A percentile compares a stretch with the other conserved stretches of the same genome.
phyloP scores from a whole-genome alignment of 2,329 filamentous ascomycete genomes.

The Ascochyta lentis region DNA sequence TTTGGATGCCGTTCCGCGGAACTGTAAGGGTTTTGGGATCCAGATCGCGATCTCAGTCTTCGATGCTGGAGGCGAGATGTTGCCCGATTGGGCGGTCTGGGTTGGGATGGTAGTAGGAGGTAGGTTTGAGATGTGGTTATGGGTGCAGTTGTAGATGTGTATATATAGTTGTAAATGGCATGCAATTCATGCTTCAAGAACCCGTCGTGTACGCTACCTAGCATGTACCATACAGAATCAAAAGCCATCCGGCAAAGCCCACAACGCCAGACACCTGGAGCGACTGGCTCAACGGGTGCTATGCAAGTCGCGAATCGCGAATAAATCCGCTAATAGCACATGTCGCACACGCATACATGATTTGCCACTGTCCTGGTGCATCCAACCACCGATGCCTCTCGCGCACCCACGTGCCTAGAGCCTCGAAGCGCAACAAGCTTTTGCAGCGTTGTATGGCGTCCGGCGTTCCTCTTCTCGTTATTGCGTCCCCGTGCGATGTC shows the following conservation, averaged over 20 bases:
- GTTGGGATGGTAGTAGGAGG: background rate
- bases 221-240: constrained; percentile 1
- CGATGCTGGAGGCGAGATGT: background rate
- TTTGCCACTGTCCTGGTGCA: background rate
- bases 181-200: background rate
- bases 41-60: constrained; percentile 6
- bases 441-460: constrained; percentile 40
- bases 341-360: background rate
- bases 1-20: background rate
- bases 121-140: too few relatives aligned
- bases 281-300: constrained; percentile 16
- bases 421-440: constrained; percentile 32
- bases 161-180: background rate
- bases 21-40: background rate
- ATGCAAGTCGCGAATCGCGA: constrained; percentile 16
- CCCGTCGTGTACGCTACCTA: constrained; percentile 2
- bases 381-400: constrained; percentile 1
- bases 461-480: constrained; percentile 11
- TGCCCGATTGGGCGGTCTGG: background rate
- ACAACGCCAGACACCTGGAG: constrained; percentile 20
- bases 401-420: background rate
- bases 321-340: constrained; percentile 7
- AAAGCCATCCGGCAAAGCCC: constrained; percentile 9
- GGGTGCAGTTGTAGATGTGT: background rate
- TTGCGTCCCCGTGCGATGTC: background rate